These are phyloP conservation scores for Craterostigma plantagineum DNA, from an alignment of 257 asterid genomes.

Conservation along the genomic window DNA sequence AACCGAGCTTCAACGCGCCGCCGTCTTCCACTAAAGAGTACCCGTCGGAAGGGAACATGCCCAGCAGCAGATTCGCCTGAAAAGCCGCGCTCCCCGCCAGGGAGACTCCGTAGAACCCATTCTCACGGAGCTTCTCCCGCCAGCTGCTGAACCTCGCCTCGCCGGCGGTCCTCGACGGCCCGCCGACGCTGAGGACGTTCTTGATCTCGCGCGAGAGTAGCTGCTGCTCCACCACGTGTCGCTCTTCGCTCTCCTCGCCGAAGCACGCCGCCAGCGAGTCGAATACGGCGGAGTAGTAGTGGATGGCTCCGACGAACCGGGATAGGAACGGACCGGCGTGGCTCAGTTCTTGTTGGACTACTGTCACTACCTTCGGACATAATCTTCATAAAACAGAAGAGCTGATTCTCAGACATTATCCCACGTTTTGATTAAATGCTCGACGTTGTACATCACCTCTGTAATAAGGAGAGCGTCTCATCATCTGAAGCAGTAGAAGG, in stretches of 20 bases:
- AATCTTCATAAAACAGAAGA: no score
- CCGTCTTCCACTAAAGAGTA: slow-evolving; percentile 84
- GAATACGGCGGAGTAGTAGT: slow-evolving; percentile 79
- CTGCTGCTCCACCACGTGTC: slow-evolving; percentile 89
- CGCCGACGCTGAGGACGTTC: slow-evolving; percentile 65
- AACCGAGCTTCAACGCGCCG: slow-evolving; percentile 87
- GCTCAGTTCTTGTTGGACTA: slow-evolving; percentile 88
- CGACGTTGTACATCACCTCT: slow-evolving; percentile 25
- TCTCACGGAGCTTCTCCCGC: slow-evolving; percentile 81
- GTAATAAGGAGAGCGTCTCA: slow-evolving; percentile 65
- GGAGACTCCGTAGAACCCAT: slow-evolving; percentile 66
- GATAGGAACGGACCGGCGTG: slow-evolving; percentile 89
- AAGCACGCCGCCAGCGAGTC: slow-evolving; percentile 88
- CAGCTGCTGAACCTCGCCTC: slow-evolving; percentile 67
- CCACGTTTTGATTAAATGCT: no score
- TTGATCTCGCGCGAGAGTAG: slow-evolving; percentile 68
- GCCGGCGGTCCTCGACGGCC: slow-evolving; percentile 45
- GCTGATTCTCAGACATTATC: no score
- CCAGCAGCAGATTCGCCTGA: slow-evolving; percentile 77
- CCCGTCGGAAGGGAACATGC: slow-evolving; percentile 86
- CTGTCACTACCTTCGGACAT: slow-evolving; percentile 88
- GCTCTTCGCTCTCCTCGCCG: slow-evolving; percentile 85
- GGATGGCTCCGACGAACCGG: slow-evolving; percentile 93
- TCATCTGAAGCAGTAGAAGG: slow-evolving; percentile 84
- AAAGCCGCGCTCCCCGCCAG: slow-evolving; percentile 86